Evolutionary conservation across 371 early-diverging fungal genomes (phyloP).

Genomic region (Funneliformis caledonium): DNA sequence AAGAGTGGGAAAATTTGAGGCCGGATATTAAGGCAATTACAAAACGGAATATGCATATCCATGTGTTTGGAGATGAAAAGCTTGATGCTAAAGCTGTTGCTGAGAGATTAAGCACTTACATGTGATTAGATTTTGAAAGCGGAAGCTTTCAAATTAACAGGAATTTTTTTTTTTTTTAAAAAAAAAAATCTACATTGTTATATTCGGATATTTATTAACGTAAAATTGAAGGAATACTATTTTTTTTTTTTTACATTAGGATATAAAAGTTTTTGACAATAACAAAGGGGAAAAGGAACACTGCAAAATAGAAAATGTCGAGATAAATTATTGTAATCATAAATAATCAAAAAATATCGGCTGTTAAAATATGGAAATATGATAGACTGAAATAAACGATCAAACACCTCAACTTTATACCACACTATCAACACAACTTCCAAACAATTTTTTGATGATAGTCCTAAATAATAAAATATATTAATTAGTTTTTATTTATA

Average conservation of each 20-base stretch:
- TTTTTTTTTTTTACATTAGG: too few relatives aligned
- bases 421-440: conserved; percentile 17
- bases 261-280: too few relatives aligned
- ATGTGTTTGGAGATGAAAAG: conserved; percentile 20
- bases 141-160: background rate
- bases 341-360: too few relatives aligned
- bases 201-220: too few relatives aligned
- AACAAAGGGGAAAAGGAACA: too few relatives aligned
- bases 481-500: background rate
- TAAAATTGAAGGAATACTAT: too few relatives aligned
- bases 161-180: too few relatives aligned
- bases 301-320: too few relatives aligned
- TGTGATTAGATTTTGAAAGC: background rate
- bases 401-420: background rate
- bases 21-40: conserved; percentile 39
- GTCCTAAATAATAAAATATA: conserved; percentile 12
- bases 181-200: too few relatives aligned
- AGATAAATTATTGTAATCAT: too few relatives aligned
- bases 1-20: conserved; percentile 39
- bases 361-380: too few relatives aligned
- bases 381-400: too few relatives aligned
- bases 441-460: conserved; percentile 25
- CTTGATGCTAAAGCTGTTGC: conserved; percentile 29
- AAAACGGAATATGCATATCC: conserved; percentile 15
- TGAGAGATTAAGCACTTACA: conserved; percentile 13